phyloP scores from a whole-genome alignment of 73 alveolate genomes.

The Symbiodinium natans region DNA sequence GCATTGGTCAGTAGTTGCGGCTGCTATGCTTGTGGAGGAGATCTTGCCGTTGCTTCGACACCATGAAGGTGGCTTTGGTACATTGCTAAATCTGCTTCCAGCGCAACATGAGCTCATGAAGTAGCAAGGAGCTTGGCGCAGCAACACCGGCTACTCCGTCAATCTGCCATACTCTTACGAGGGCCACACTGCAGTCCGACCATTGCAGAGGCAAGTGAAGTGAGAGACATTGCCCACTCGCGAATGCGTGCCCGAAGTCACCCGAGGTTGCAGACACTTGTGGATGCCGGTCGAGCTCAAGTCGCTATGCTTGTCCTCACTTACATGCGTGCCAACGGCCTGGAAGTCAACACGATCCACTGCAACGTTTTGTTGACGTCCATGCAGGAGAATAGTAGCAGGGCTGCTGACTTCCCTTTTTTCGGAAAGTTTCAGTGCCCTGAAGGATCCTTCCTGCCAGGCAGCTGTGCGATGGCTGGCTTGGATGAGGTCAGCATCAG shows the following conservation, averaged over 20 bases:
- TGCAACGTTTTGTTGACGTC: constrained; percentile 39
- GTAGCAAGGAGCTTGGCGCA: no score
- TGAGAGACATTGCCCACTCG: no score
- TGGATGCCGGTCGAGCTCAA: constrained; percentile 3
- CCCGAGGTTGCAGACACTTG: constrained; percentile 50
- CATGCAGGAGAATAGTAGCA: neutral
- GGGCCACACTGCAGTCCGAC: no score
- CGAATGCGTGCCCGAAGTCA: neutral
- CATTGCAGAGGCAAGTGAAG: no score
- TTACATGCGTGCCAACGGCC: constrained; percentile 60
- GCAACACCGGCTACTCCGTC: no score
- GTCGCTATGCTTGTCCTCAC: constrained; percentile 44
- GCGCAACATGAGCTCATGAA: no score
- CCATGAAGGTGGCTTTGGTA: neutral
- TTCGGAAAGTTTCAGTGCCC: neutral
- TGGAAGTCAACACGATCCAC: constrained; percentile 40
- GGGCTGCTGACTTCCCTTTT: neutral
- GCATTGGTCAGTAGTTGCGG: neutral
- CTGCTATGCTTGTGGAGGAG: neutral
- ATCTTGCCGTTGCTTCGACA: constrained; percentile 18
- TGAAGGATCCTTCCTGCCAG: neutral
- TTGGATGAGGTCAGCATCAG: constrained; percentile 31
- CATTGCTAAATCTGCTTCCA: no score
- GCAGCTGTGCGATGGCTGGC: constrained; percentile 45
- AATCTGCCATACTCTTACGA: no score